Evolutionary conservation across 2,329 filamentous ascomycete species (phyloP).

Genomic region (Penicillium sp.): DNA sequence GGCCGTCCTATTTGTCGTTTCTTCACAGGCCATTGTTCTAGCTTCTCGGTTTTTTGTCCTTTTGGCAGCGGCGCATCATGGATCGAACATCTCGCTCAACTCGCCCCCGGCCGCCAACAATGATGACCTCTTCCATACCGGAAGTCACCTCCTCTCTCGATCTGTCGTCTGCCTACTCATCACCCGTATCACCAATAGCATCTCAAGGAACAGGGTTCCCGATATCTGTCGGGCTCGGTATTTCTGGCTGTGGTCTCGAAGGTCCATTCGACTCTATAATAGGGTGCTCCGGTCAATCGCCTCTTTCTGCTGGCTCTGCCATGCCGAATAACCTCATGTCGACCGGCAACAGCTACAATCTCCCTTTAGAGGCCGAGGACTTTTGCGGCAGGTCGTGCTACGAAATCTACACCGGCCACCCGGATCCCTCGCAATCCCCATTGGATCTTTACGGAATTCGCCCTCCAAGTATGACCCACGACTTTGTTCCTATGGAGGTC

Average conservation of each 20-base stretch:
- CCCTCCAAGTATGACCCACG: constrained; percentile 26
- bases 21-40: background rate
- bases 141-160: constrained; percentile 1
- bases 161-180: constrained; percentile 22
- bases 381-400: constrained; percentile 26
- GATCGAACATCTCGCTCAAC: constrained; percentile 9
- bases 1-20: background rate
- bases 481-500: constrained; percentile 29
- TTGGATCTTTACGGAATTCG: constrained; percentile 30
- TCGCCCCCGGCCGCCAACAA: constrained; percentile 8
- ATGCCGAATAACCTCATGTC: constrained; percentile 28
- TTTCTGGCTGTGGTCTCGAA: constrained; percentile 32
- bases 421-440: constrained; percentile 27
- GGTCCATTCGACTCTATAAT: constrained; percentile 23
- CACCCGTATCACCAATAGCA: constrained; percentile 19
- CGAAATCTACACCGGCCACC: constrained; percentile 24
- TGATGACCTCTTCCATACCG: constrained; percentile 15
- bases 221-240: constrained; percentile 33
- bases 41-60: constrained; percentile 7
- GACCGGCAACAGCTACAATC: constrained; percentile 24
- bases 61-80: constrained; percentile 12
- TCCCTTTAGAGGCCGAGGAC: constrained; percentile 25
- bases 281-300: constrained; percentile 19
- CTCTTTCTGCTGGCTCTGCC: constrained; percentile 24
- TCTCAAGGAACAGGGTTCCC: constrained; percentile 22